Conservation (phyloP, 345 rosid genomes). For the Brassica nigra region DNA sequence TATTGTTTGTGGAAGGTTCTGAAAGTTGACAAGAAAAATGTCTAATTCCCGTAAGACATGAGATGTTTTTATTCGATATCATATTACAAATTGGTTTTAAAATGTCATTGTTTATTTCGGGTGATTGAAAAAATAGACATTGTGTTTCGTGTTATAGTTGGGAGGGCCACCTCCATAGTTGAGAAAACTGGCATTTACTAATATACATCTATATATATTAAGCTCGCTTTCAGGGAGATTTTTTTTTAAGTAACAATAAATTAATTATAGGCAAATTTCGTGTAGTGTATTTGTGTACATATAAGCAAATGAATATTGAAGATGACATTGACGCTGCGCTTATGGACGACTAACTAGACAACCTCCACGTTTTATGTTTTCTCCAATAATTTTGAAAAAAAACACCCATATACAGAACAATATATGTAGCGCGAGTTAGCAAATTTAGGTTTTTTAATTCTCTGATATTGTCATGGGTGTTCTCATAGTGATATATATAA, state of each 20-base stretch:
- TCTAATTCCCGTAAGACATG: background rate
- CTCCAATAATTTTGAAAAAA: background rate
- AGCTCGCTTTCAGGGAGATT: background rate
- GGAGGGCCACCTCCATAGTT: slow-evolving; percentile 14
- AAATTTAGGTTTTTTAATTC: background rate
- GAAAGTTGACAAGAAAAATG: background rate
- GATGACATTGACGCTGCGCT: slow-evolving; percentile 3
- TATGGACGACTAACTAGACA: background rate
- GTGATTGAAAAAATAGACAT: slow-evolving; percentile 18
- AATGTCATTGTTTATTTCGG: background rate
- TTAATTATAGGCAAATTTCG: background rate
- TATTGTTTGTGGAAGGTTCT: background rate
- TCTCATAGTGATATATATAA: background rate
- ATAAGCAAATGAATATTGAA: background rate
- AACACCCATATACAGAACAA: background rate
- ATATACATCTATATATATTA: background rate
- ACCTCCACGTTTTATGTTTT: slow-evolving; percentile 13
- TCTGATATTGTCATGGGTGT: background rate
- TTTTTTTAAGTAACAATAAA: background rate
- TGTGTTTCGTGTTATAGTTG: slow-evolving; percentile 7
- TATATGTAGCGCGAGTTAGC: background rate
- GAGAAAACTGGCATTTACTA: background rate
- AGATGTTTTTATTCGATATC: background rate
- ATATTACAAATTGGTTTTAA: background rate
- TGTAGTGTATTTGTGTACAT: slow-evolving; percentile 3